These are phyloP conservation scores for Lycium ferocissimum DNA, from an alignment of 257 asterid species.

Conservation along the genomic window DNA sequence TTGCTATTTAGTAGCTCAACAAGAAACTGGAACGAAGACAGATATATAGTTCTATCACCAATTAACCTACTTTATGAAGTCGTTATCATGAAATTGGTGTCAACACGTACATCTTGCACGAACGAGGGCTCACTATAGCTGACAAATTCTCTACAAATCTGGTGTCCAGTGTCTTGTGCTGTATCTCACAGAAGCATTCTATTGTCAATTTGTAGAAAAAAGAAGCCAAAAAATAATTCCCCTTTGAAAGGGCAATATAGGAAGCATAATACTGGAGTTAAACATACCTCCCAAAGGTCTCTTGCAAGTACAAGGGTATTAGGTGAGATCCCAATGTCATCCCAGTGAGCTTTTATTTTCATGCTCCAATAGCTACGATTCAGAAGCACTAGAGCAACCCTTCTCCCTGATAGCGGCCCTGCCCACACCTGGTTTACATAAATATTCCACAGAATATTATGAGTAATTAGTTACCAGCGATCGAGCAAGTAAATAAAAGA, in stretches of 20 bases:
- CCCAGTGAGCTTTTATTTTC: conserved; percentile 70
- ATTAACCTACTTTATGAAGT: no score
- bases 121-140: conserved; percentile 60
- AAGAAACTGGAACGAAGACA: neutral
- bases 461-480: no score
- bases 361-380: conserved; percentile 54
- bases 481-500: no score
- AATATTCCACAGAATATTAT: no score
- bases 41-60: no score
- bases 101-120: conserved; percentile 81
- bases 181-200: conserved; percentile 29
- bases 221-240: no score
- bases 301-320: conserved; percentile 55
- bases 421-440: conserved; percentile 71
- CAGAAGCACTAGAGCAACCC: conserved; percentile 68
- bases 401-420: conserved; percentile 68
- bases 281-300: conserved; percentile 79
- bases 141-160: conserved; percentile 66
- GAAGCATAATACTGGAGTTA: no score
- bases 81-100: conserved; percentile 47
- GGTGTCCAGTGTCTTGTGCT: conserved; percentile 68
- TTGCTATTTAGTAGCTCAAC: no score
- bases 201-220: neutral
- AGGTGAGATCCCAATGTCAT: conserved; percentile 70
- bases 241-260: no score